Evolutionary conservation across 148 eudicot species (phyloP).

Genomic region (Diospyros lotus): DNA sequence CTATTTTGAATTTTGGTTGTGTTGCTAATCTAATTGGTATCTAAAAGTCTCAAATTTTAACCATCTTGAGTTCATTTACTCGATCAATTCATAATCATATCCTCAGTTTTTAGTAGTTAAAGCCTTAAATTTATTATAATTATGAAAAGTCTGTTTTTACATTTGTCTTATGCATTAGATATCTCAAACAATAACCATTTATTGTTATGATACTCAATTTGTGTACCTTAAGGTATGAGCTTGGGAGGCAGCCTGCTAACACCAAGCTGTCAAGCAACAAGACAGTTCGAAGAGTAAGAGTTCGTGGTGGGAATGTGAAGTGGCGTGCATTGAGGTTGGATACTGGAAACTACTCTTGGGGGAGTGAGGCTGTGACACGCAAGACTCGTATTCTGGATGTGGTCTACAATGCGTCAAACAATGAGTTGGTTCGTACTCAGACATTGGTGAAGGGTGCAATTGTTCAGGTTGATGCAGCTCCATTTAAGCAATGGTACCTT

Average conservation of each 20-base stretch:
- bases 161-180: neutral
- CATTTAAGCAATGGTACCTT: slow-evolving; percentile 59
- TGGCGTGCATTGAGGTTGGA: slow-evolving; percentile 59
- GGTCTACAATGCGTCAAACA: slow-evolving; percentile 51
- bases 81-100: neutral
- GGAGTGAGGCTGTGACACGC: slow-evolving; percentile 47
- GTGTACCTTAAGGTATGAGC: slow-evolving; percentile 35
- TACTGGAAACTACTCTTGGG: slow-evolving; percentile 60
- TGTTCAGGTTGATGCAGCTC: slow-evolving; percentile 62
- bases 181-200: neutral
- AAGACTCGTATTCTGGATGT: slow-evolving; percentile 50
- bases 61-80: neutral
- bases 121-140: neutral
- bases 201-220: neutral
- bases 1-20: no score
- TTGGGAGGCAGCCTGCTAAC: slow-evolving; percentile 46
- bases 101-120: neutral
- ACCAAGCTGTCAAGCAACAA: slow-evolving; percentile 42
- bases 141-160: neutral
- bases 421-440: slow-evolving; percentile 59
- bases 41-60: neutral
- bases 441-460: slow-evolving; percentile 62
- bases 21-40: no score
- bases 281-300: slow-evolving; percentile 50
- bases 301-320: slow-evolving; percentile 56